phyloP scores from a whole-genome alignment of 192 early-diverging fungal species.

The Mortierella hygrophila region DNA sequence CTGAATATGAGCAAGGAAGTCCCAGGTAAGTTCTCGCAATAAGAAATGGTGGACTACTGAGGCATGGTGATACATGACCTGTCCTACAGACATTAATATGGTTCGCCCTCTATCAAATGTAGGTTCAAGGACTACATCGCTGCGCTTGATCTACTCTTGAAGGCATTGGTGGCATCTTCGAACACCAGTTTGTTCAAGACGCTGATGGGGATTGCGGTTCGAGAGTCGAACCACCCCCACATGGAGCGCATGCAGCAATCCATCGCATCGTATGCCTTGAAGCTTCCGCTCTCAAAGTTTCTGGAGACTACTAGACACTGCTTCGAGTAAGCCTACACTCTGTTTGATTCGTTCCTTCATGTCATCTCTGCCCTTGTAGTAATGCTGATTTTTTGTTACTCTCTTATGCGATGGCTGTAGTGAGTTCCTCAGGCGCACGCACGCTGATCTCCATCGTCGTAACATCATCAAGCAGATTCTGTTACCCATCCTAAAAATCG shows the following conservation, averaged over 20 bases:
- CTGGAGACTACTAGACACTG: conserved; percentile 53
- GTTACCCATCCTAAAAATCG: conserved; percentile 60
- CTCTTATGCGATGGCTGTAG: not conserved
- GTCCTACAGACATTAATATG: not conserved
- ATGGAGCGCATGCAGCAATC: conserved; percentile 51
- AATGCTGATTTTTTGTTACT: not conserved
- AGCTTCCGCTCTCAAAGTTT: conserved; percentile 52
- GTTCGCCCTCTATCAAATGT: not conserved
- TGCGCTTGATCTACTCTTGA: conserved; percentile 66
- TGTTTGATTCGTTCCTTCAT: not conserved
- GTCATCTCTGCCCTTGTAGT: not conserved
- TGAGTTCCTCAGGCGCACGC: conserved; percentile 36
- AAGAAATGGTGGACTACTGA: conserved; percentile 13
- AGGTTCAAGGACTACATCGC: conserved; percentile 67
- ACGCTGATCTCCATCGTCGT: conserved; percentile 52
- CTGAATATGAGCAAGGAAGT: conserved; percentile 47
- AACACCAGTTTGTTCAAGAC: conserved; percentile 62
- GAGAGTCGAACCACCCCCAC: conserved; percentile 65
- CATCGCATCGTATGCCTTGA: conserved; percentile 53
- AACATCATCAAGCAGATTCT: conserved; percentile 67
- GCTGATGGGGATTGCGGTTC: conserved; percentile 66
- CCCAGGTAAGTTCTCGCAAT: conserved; percentile 30
- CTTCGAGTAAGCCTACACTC: conserved; percentile 55
- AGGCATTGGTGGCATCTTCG: conserved; percentile 57
- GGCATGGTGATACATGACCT: conserved; percentile 9